Percentiles rank a stretch among this genome's conserved stretches.
phyloP scores from a whole-genome alignment of 805 yeast genomes.

The Pichia paraexigua region DNA sequence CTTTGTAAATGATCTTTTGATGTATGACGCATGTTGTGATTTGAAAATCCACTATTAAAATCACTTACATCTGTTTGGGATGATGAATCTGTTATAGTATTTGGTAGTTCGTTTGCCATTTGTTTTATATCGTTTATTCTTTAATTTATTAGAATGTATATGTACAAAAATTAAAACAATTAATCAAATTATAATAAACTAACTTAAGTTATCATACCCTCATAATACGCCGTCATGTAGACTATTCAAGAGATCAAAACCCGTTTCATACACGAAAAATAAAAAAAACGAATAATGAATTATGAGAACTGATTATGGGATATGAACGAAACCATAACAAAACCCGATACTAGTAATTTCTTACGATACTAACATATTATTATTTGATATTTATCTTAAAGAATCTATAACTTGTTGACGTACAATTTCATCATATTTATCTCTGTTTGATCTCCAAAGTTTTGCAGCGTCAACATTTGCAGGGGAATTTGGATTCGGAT shows the following conservation, averaged over 20 bases:
- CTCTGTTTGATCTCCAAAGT: conserved; percentile 82
- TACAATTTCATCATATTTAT: conserved; percentile 57
- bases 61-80: neutral
- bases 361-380: neutral
- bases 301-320: neutral
- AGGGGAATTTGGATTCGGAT: conserved; percentile 93
- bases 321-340: neutral
- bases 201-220: too few relatives aligned
- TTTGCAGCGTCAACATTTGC: conserved; percentile 79
- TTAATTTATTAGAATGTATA: too few relatives aligned
- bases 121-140: neutral
- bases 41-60: conserved; percentile 16
- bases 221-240: neutral
- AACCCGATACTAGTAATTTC: neutral
- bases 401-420: conserved; percentile 43
- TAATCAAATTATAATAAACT: too few relatives aligned
- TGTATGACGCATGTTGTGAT: conserved; percentile 11
- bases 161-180: too few relatives aligned
- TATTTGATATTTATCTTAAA: neutral
- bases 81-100: neutral
- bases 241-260: neutral
- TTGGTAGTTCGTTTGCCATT: neutral
- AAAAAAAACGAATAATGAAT: neutral
- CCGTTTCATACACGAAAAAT: neutral
- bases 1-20: conserved; percentile 19